These are phyloP conservation scores for Candida glucosophila DNA, from an alignment of 1,139 yeast genomes.

Conservation along the genomic window DNA sequence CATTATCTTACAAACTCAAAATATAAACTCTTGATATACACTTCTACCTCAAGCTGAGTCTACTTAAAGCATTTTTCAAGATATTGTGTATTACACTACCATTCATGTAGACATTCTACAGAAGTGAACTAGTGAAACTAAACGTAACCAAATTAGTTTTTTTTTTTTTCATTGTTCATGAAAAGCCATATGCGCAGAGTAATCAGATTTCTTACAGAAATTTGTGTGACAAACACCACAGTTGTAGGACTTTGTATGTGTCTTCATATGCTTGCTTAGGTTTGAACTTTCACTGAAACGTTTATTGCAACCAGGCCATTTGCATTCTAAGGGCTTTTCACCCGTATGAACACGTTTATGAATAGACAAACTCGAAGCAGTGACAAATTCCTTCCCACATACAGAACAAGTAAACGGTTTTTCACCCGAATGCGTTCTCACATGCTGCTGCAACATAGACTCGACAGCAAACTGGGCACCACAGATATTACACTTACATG, in stretches of 20 bases:
- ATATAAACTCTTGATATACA: too few species aligned
- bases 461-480: constrained; percentile 63
- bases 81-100: too few species aligned
- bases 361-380: constrained; percentile 45
- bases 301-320: constrained; percentile 73
- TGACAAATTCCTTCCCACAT: constrained; percentile 46
- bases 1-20: constrained; percentile 11
- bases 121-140: neutral
- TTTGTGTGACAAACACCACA: constrained; percentile 46
- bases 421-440: constrained; percentile 84
- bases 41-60: too few species aligned
- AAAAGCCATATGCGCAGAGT: constrained; percentile 28
- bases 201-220: constrained; percentile 37
- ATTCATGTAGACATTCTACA: neutral
- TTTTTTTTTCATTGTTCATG: constrained; percentile 8
- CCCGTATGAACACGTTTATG: constrained; percentile 51
- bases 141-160: neutral
- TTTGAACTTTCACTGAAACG: constrained; percentile 86
- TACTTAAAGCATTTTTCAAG: too few species aligned
- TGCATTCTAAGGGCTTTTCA: constrained; percentile 74
- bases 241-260: constrained; percentile 43
- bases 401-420: constrained; percentile 41
- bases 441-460: constrained; percentile 61
- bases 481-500: constrained; percentile 63
- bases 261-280: constrained; percentile 77